Evolutionary conservation across 768 basidiomycete species (phyloP), one percentile per base, ranked within the genome.

Genomic region (Hydnomerulius pinastri): DNA sequence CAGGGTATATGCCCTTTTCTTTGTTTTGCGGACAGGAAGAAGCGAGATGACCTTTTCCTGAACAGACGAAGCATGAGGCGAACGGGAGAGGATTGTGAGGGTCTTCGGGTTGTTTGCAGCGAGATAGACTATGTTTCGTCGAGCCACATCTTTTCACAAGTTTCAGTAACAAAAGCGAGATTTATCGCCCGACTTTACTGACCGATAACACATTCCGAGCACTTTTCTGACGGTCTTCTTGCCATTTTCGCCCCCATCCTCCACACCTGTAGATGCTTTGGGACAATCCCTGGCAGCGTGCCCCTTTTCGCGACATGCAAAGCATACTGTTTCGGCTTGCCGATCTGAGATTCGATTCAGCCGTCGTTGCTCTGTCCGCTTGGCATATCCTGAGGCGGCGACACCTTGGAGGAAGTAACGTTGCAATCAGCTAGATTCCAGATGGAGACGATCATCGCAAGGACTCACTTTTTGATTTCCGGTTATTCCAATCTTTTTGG

Each of bases 41-140:
- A 2, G 91, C 90, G 2, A 98, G 78, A 63, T 98, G 95, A 1
- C 95, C 95, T 58, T 79, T 85, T 4, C 75, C 77, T 4, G 81
- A 82, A 64, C 95, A 98, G 17, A 98, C 87, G 64, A 93, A 98
- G 70, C 95, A 98, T 4, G 86, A 89, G 0, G 95, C 94, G 58
- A 83, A 93, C 1, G 94, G 95, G 3, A 92, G 75, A 1, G 88
- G 87, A 50, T 90, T 76, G 15, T 63, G 65, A 10, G 80, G 74
- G 64, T 92, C 79, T 17, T 71, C 71, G 4, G 81, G 76, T 58
- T 83, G 83, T 53, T 76, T 85, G 68, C 95, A 98, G 28, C 74
- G 76, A n/a, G 90, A 83, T 2, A 98, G 77, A 12, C 77, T 86
- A 57, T 98, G 94, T 45, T 75, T 79, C 5, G 74, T 77, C 2